Evolutionary conservation across 2,329 filamentous ascomycete species (phyloP).

Genomic region (Chaetomium globosum): DNA sequence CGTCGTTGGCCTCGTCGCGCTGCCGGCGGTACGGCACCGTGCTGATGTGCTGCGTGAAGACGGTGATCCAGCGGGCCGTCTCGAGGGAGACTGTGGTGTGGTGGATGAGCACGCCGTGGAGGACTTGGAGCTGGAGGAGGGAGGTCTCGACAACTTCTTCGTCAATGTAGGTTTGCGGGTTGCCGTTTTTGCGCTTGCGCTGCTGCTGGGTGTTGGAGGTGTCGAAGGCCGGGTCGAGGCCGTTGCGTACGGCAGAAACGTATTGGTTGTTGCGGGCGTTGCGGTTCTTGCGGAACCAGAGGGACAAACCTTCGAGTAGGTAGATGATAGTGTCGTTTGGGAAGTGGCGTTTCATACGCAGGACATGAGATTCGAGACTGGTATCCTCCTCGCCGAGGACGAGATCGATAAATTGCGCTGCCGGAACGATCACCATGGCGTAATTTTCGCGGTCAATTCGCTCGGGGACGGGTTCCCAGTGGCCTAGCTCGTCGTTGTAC

Average conservation of each 20-base stretch:
- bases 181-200: constrained; percentile 41
- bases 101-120: constrained; percentile 68
- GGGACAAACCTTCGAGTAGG: constrained; percentile 68
- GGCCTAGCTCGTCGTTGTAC: constrained; percentile 62
- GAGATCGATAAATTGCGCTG: constrained; percentile 67
- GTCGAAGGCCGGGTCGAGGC: constrained; percentile 41
- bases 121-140: constrained; percentile 68
- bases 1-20: constrained; percentile 51
- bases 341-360: constrained; percentile 57
- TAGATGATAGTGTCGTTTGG: constrained; percentile 62
- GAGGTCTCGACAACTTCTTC: constrained; percentile 72
- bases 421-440: constrained; percentile 63
- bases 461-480: constrained; percentile 65
- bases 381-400: constrained; percentile 51
- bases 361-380: constrained; percentile 62
- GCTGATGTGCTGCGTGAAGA: constrained; percentile 78
- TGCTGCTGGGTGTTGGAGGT: constrained; percentile 11
- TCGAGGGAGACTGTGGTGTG: constrained; percentile 64
- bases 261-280: constrained; percentile 70
- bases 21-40: constrained; percentile 70
- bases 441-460: constrained; percentile 61
- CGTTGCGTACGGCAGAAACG: constrained; percentile 62
- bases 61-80: constrained; percentile 71
- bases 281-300: constrained; percentile 70
- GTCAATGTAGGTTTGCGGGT: constrained; percentile 57